Percentiles rank a stretch among this genome's conserved stretches.
Conservation (phyloP, 192 early-diverging fungal species). For the Backusella parvicylindrica region DNA sequence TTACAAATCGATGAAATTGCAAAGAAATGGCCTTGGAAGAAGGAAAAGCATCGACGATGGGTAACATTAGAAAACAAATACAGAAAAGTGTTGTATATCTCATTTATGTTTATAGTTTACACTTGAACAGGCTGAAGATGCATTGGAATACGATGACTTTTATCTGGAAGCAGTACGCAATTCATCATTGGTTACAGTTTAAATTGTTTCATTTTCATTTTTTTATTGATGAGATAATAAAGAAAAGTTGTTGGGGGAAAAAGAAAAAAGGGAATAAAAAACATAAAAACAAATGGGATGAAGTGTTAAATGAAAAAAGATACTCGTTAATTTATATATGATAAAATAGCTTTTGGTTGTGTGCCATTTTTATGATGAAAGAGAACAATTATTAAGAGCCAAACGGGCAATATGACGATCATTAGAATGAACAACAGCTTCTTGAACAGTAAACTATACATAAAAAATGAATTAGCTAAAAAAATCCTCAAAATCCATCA, state of each 20-base stretch:
- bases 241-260: background rate
- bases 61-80: background rate
- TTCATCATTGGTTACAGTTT: background rate
- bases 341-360: no score
- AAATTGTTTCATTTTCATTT: background rate
- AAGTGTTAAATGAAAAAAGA: no score
- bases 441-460: conserved; percentile 15
- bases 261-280: background rate
- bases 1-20: background rate
- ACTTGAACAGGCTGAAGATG: background rate
- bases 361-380: background rate
- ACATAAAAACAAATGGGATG: no score
- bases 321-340: no score
- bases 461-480: background rate
- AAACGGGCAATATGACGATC: conserved; percentile 22
- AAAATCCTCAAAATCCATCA: background rate
- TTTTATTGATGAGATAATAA: background rate
- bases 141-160: background rate
- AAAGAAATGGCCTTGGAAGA: background rate
- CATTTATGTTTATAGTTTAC: background rate
- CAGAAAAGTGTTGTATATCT: no score
- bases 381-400: conserved; percentile 18
- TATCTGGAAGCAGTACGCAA: background rate
- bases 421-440: conserved; percentile 11
- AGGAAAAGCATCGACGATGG: background rate